phyloP scores from a whole-genome alignment of 345 rosid genomes.

The Eutrema japonicum region DNA sequence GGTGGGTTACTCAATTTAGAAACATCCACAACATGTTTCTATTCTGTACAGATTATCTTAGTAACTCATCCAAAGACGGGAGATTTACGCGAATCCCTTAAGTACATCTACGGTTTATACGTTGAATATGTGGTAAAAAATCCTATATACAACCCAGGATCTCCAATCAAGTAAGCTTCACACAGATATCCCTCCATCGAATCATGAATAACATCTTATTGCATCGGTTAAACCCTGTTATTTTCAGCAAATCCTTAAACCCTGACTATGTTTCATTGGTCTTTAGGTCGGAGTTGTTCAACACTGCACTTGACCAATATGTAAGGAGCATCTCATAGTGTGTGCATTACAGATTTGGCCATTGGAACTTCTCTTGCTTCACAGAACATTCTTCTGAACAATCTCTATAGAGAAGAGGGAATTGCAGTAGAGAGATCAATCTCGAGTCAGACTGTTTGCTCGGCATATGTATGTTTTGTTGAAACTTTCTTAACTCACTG shows the following conservation, averaged over 20 bases:
- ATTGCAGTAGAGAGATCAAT: slow-evolving; percentile 10
- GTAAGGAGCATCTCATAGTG: slow-evolving; percentile 75
- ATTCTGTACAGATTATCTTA: slow-evolving; percentile 65
- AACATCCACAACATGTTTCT: background rate
- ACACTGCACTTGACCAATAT: slow-evolving; percentile 75
- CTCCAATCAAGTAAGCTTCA: slow-evolving; percentile 71
- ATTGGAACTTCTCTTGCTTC: slow-evolving; percentile 21
- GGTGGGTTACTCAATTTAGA: background rate
- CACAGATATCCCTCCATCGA: background rate
- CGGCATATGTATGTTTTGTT: slow-evolving; percentile 29
- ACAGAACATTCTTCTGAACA: slow-evolving; percentile 3
- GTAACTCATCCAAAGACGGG: slow-evolving; percentile 90
- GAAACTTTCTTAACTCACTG: background rate
- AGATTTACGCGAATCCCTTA: slow-evolving; percentile 80
- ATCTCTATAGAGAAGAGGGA: background rate
- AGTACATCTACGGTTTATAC: slow-evolving; percentile 85
- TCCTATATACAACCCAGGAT: slow-evolving; percentile 79
- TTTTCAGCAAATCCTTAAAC: background rate
- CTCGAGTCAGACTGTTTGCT: slow-evolving; percentile 10
- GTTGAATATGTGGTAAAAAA: slow-evolving; percentile 86
- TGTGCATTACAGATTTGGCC: slow-evolving; percentile 30
- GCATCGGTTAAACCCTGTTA: background rate
- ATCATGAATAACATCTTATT: slow-evolving; percentile 1
- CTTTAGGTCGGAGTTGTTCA: slow-evolving; percentile 69
- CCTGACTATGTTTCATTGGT: slow-evolving; percentile 24